These are phyloP conservation scores for Cladosporium sphaerospermum DNA, from an alignment of 2,329 filamentous ascomycete genomes.

Conservation along the genomic window DNA sequence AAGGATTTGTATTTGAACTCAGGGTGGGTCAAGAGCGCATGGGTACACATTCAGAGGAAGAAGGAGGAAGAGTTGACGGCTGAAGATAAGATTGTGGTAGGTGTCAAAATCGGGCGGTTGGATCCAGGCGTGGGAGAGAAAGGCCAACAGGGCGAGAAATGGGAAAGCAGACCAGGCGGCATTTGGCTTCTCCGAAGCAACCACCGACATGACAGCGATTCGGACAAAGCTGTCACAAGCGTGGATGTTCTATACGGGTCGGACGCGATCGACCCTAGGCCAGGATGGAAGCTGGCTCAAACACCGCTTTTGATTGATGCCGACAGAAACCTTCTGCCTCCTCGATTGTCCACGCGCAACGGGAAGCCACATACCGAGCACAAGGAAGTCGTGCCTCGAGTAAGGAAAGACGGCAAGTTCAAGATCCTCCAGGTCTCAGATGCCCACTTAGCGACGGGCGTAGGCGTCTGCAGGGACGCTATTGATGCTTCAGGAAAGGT, in stretches of 20 bases:
- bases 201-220: constrained; percentile 68
- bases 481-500: constrained; percentile 49
- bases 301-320: constrained; percentile 66
- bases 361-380: constrained; percentile 59
- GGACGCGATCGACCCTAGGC: constrained; percentile 82
- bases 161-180: constrained; percentile 71
- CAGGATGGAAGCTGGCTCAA: constrained; percentile 74
- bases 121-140: constrained; percentile 58
- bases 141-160: constrained; percentile 54
- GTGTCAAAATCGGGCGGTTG: constrained; percentile 66
- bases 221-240: constrained; percentile 66
- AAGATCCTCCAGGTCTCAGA: constrained; percentile 98
- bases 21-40: constrained; percentile 69
- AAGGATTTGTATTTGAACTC: constrained; percentile 80
- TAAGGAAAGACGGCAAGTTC: constrained; percentile 85
- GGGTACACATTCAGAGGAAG: constrained; percentile 75
- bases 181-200: constrained; percentile 76
- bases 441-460: constrained; percentile 83
- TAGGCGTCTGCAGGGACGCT: constrained; percentile 80
- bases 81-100: constrained; percentile 72
- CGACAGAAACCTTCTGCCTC: constrained; percentile 55
- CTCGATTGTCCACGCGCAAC: constrained; percentile 71
- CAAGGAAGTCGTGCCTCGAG: constrained; percentile 58
- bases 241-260: constrained; percentile 84
- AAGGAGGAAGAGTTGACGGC: constrained; percentile 73